phyloP scores from a whole-genome alignment of 208 protist species.

The Naegleria fowleri region DNA sequence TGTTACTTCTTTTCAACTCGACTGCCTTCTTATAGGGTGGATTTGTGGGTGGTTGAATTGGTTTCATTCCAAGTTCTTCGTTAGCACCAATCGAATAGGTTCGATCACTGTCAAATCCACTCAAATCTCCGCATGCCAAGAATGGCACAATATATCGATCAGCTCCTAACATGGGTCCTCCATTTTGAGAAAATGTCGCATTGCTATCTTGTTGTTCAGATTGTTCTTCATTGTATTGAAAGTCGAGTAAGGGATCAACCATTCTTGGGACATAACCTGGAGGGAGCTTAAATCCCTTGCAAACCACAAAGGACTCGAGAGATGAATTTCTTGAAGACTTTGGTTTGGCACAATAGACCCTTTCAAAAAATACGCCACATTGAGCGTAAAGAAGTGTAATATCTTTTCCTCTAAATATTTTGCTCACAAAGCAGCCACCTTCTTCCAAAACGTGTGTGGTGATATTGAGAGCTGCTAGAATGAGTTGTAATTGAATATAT shows the following conservation, averaged over 20 bases:
- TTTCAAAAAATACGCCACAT: slow-evolving; percentile 88
- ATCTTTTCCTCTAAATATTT: slow-evolving; percentile 95
- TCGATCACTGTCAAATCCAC: slow-evolving; percentile 81
- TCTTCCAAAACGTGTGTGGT: slow-evolving; percentile 83
- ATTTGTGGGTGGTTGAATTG: slow-evolving; percentile 39
- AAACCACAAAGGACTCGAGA: slow-evolving; percentile 91
- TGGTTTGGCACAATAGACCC: slow-evolving; percentile 92
- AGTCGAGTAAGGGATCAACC: slow-evolving; percentile 48
- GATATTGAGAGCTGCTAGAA: slow-evolving; percentile 94
- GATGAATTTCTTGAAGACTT: slow-evolving; percentile 86
- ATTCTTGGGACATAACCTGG: slow-evolving; percentile 61
- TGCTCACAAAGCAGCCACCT: slow-evolving; percentile 90
- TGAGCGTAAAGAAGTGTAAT: slow-evolving; percentile 65
- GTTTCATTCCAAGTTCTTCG: not conserved
- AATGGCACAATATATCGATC: slow-evolving; percentile 78
- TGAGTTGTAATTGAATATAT: slow-evolving; percentile 95
- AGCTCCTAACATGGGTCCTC: not conserved
- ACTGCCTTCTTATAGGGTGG: slow-evolving; percentile 37
- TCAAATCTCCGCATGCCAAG: slow-evolving; percentile 91
- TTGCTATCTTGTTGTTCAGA: slow-evolving; percentile 27
- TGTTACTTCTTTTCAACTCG: not conserved
- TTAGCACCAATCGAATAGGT: slow-evolving; percentile 35
- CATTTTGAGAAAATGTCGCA: slow-evolving; percentile 35
- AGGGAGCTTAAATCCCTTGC: slow-evolving; percentile 78
- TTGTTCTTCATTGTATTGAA: slow-evolving; percentile 36